These are phyloP conservation scores for Coemansia sp. DNA, from an alignment of 192 early-diverging fungal species.

Conservation along the genomic window DNA sequence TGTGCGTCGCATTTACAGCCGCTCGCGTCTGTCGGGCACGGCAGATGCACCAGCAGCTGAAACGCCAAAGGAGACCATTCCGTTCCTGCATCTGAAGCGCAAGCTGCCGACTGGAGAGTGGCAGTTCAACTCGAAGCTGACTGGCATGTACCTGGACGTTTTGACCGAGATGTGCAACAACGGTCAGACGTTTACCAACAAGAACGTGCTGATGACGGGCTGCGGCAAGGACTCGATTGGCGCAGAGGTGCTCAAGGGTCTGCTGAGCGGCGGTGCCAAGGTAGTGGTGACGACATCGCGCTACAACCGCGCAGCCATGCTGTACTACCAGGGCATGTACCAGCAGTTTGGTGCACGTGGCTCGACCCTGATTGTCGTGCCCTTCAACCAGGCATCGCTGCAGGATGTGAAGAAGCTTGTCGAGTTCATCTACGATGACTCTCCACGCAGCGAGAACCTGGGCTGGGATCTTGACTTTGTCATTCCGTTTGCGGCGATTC, in stretches of 20 bases:
- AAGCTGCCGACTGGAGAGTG: constrained; percentile 67
- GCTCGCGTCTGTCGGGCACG: constrained; percentile 28
- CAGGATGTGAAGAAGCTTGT: constrained; percentile 81
- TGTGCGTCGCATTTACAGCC: constrained; percentile 43
- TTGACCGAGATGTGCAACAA: constrained; percentile 74
- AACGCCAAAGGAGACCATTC: constrained; percentile 64
- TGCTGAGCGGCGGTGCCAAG: constrained; percentile 77
- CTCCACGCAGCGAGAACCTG: constrained; percentile 61
- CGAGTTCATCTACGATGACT: constrained; percentile 84
- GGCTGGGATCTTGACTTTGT: constrained; percentile 93
- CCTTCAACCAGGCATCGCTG: constrained; percentile 91
- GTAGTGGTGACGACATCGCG: constrained; percentile 87
- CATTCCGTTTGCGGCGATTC: constrained; percentile 93
- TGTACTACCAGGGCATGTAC: constrained; percentile 91
- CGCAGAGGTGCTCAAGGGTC: constrained; percentile 83
- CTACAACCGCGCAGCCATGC: constrained; percentile 78
- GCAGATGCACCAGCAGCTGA: constrained; percentile 14
- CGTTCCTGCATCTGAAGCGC: constrained; percentile 74
- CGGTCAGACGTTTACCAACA: constrained; percentile 83
- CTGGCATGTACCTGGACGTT: constrained; percentile 78
- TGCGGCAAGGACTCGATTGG: constrained; percentile 92
- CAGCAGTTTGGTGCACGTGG: constrained; percentile 85
- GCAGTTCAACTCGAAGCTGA: constrained; percentile 78
- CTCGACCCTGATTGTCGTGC: constrained; percentile 83
- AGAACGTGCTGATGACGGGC: constrained; percentile 84